Evolutionary conservation across 768 basidiomycete species (phyloP).

Genomic region (Leccinellum luteum): DNA sequence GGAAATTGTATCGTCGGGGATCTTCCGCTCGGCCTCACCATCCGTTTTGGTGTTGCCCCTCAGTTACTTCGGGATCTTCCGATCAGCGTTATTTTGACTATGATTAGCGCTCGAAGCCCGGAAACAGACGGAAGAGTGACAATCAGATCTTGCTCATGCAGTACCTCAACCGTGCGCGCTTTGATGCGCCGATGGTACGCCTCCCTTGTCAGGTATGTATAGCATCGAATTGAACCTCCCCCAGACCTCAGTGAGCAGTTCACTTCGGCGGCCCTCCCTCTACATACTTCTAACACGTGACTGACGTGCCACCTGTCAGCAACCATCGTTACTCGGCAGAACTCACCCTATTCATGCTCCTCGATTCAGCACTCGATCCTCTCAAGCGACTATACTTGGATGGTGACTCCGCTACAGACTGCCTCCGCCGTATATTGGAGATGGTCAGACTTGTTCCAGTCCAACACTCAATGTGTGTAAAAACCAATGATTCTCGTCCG

Average conservation of each 20-base stretch:
- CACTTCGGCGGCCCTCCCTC: background rate
- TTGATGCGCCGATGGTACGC: too few relatives aligned
- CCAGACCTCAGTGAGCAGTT: constrained; percentile 60
- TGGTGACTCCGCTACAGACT: constrained; percentile 80
- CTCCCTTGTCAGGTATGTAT: too few relatives aligned
- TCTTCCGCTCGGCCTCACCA: too few relatives aligned
- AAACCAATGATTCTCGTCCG: constrained; percentile 7
- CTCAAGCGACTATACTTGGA: constrained; percentile 87
- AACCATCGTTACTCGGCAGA: constrained; percentile 64
- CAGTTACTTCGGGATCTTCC: too few relatives aligned
- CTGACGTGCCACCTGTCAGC: constrained; percentile 40
- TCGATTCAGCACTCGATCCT: constrained; percentile 73
- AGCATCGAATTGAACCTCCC: constrained; percentile 77
- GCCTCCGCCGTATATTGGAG: constrained; percentile 72
- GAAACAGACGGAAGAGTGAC: too few relatives aligned
- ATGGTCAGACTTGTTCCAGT: constrained; percentile 64
- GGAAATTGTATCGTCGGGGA: too few relatives aligned
- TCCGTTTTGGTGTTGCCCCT: too few relatives aligned
- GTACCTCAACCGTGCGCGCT: too few relatives aligned
- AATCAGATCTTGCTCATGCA: too few relatives aligned
- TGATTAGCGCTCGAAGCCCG: too few relatives aligned
- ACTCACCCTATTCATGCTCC: constrained; percentile 87
- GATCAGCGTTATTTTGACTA: too few relatives aligned
- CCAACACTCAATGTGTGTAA: constrained; percentile 52
- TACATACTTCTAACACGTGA: background rate